These are phyloP conservation scores for Neurospora sp. DNA, from an alignment of 495 filamentous ascomycete genomes.

Conservation along the genomic window DNA sequence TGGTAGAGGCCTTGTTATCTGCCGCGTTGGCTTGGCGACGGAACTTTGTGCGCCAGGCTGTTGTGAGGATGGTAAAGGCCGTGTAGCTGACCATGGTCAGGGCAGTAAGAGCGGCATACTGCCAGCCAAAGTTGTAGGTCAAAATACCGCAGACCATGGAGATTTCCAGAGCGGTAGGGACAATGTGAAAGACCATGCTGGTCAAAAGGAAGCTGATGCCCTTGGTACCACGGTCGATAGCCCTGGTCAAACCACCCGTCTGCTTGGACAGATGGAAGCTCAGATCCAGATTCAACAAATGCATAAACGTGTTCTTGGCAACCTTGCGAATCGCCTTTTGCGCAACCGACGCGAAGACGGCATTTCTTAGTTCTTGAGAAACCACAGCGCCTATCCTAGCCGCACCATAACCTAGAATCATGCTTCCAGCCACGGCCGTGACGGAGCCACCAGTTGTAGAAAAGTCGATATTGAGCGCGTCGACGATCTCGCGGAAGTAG, in stretches of 20 bases:
- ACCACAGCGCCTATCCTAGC: slow-evolving; percentile 79
- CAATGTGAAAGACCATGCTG: slow-evolving; percentile 96
- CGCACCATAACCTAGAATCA: slow-evolving; percentile 85
- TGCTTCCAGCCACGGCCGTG: slow-evolving; percentile 75
- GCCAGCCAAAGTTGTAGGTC: slow-evolving; percentile 87
- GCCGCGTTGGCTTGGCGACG: slow-evolving; percentile 88
- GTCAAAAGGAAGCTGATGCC: slow-evolving; percentile 94
- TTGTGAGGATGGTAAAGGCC: slow-evolving; percentile 89
- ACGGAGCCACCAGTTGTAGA: slow-evolving; percentile 72
- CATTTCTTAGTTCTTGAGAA: slow-evolving; percentile 88
- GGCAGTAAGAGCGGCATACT: slow-evolving; percentile 87
- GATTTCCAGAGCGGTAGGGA: slow-evolving; percentile 90
- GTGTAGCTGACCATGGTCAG: slow-evolving; percentile 88
- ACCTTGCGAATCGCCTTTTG: slow-evolving; percentile 92
- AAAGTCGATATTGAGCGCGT: slow-evolving; percentile 95
- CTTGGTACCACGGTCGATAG: slow-evolving; percentile 94
- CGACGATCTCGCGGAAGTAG: slow-evolving; percentile 96
- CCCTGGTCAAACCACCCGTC: slow-evolving; percentile 86
- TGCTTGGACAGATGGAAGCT: slow-evolving; percentile 91
- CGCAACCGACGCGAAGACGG: slow-evolving; percentile 91
- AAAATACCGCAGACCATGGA: slow-evolving; percentile 86
- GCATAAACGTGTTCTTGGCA: slow-evolving; percentile 84
- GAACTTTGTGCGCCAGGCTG: slow-evolving; percentile 94
- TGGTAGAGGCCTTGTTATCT: slow-evolving; percentile 89
- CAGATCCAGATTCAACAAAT: slow-evolving; percentile 78